phyloP scores from a whole-genome alignment of 805 yeast genomes.

The Wickerhamiella australiensis region DNA sequence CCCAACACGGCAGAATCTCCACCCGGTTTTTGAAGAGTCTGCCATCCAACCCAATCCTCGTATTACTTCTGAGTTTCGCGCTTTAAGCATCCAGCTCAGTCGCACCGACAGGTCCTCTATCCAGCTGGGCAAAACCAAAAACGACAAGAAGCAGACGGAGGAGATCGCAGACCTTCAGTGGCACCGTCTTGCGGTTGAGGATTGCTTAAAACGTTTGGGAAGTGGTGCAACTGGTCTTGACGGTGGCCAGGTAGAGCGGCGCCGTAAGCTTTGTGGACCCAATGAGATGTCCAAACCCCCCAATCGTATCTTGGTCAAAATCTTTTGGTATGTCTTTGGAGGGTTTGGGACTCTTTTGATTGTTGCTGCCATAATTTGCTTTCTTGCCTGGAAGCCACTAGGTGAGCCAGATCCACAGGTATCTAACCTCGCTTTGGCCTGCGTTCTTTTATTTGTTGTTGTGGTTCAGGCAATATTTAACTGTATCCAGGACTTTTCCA shows the following conservation, averaged over 20 bases:
- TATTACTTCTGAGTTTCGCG: slow-evolving; percentile 1
- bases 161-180: slow-evolving; percentile 9
- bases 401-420: slow-evolving; percentile 38
- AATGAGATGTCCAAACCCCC: slow-evolving; percentile 34
- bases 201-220: background rate
- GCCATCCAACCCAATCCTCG: background rate
- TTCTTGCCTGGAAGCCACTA: slow-evolving; percentile 38
- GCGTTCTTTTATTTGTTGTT: slow-evolving; percentile 33
- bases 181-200: slow-evolving; percentile 3
- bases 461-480: slow-evolving; percentile 35
- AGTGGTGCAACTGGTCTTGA: background rate
- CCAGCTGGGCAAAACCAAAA: background rate
- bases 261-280: slow-evolving; percentile 25
- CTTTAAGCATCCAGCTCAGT: slow-evolving; percentile 3
- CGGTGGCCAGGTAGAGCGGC: background rate
- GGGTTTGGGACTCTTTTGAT: slow-evolving; percentile 38
- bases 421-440: slow-evolving; percentile 33
- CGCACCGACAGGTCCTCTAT: slow-evolving; percentile 3
- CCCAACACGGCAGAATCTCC: background rate
- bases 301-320: slow-evolving; percentile 25
- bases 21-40: slow-evolving; percentile 3
- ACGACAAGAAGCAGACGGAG: background rate
- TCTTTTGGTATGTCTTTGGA: slow-evolving; percentile 35
- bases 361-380: slow-evolving; percentile 34
- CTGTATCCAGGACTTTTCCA: slow-evolving; percentile 38